Base-by-base conservation (phyloP, 2,329 filamentous ascomycete genomes). In the Torrubiellomyces zombiae region DNA sequence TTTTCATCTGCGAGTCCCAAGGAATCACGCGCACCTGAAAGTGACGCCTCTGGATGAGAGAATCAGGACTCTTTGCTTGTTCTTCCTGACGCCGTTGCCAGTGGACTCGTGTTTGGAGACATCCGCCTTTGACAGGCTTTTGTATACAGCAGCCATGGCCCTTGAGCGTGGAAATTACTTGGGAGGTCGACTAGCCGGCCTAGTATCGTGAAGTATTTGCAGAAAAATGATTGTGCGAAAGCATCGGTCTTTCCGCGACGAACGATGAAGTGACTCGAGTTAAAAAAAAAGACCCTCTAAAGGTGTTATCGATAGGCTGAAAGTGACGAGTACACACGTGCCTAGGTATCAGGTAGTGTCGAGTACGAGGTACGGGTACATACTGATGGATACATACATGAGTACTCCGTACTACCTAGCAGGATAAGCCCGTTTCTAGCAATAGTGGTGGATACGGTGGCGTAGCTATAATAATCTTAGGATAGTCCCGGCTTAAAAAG, bases 21-120 rank as follows among this genome's bases (percentile, higher is more conserved):
- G 24, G 5, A 12, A 4, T 6, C 24, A 15, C 9, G 34, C 58
- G 32, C 56, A 83, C 76, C 78, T 68, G 53, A 80, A 83, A 17
- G 86, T 93, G 26, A 95, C 81, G 35, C 89, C 89, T 58, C 89
- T 66, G 14, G 85, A 94, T 14, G 81, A 89, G 39, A 98, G 63
- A 43, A 95, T 85, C 35, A 98, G 61, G 26, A 95, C 79, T 42
- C 83, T 63, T 51, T 75, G 72, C 56, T 69, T 75, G 47, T 73
- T 76, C 53, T 64, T 76, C 46, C 56, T 63, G 23, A 56, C 41
- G 30, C 58, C 60, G 48, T 58, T 60, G 33, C 48, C 55, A 25
- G 50, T 53, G 16, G 47, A 56, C 23, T 69, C 61, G 25, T 53
- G 44, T 37, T 66, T 64, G 25, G 55, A 51, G 31, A 53, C 51